A percentile compares a stretch with the other conserved stretches of the same genome.
These are phyloP conservation scores for Alternaria hordeiaustralica DNA, from an alignment of 2,329 filamentous ascomycete species.

Conservation along the genomic window DNA sequence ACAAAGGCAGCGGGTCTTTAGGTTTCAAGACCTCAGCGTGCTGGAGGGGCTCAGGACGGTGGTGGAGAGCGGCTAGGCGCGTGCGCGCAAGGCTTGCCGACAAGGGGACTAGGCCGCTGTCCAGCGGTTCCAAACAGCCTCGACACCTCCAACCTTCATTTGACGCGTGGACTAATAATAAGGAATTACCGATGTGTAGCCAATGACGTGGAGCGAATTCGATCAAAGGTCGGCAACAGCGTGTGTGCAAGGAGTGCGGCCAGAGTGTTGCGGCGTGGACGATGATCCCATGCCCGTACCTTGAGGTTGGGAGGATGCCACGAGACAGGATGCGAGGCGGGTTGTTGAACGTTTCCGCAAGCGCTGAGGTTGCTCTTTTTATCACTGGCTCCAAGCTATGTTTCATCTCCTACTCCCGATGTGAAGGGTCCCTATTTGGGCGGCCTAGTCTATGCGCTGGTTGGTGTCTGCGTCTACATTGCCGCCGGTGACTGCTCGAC, in stretches of 20 bases:
- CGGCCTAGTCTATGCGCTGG: slow-evolving; percentile 20
- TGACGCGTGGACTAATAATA: slow-evolving; percentile 7
- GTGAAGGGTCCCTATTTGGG: slow-evolving; percentile 36
- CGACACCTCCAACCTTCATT: slow-evolving; percentile 13
- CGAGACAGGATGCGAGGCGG: slow-evolving; percentile 18
- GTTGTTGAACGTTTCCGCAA: slow-evolving; percentile 25
- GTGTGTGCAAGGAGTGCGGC: slow-evolving; percentile 7
- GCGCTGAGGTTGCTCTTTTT: slow-evolving; percentile 36
- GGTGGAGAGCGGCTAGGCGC: slow-evolving; percentile 33
- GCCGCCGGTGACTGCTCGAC: slow-evolving; percentile 14
- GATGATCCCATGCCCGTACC: background rate
- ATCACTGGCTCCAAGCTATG: slow-evolving; percentile 32
- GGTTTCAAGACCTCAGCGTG: slow-evolving; percentile 33
- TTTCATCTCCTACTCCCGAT: slow-evolving; percentile 39
- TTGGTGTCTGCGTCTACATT: slow-evolving; percentile 19
- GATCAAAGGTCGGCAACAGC: slow-evolving; percentile 6
- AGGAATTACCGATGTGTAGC: slow-evolving; percentile 1
- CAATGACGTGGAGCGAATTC: background rate
- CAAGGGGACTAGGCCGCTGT: slow-evolving; percentile 27
- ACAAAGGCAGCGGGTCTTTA: slow-evolving; percentile 22
- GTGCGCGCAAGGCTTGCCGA: slow-evolving; percentile 42
- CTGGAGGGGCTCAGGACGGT: slow-evolving; percentile 32
- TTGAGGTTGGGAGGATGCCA: background rate
- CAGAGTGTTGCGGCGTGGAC: slow-evolving; percentile 23
- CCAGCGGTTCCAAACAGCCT: slow-evolving; percentile 18